Evolutionary conservation across 306 rosid species (phyloP).

Genomic region (Amphicarpaea edgeworthii): DNA sequence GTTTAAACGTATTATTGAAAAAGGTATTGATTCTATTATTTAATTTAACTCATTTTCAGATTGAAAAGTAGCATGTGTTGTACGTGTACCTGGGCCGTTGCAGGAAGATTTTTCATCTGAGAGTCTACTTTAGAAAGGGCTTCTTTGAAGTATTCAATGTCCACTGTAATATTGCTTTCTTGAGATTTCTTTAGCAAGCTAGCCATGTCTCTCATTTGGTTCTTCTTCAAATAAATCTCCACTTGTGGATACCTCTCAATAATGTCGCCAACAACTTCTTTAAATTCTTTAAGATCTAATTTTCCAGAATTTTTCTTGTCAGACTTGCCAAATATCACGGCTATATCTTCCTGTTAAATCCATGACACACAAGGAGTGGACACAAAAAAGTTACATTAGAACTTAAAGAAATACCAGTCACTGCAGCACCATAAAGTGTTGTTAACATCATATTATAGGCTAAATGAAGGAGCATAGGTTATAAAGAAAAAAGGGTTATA

Average conservation of each 20-base stretch:
- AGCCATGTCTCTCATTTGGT: slow-evolving; percentile 66
- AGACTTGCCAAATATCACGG: slow-evolving; percentile 79
- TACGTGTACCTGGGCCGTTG: slow-evolving; percentile 88
- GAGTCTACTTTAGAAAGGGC: slow-evolving; percentile 92
- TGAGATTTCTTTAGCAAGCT: slow-evolving; percentile 65
- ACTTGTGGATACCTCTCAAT: slow-evolving; percentile 97
- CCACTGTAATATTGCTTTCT: slow-evolving; percentile 54
- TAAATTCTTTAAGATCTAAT: slow-evolving; percentile 67
- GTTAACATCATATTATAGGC: neutral
- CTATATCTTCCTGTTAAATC: slow-evolving; percentile 79
- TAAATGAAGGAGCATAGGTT: neutral
- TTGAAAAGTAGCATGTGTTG: neutral
- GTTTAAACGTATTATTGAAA: neutral
- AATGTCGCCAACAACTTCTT: slow-evolving; percentile 75
- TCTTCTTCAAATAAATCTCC: slow-evolving; percentile 82
- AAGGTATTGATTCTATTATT: no score
- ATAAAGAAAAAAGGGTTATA: neutral
- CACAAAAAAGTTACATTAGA: neutral
- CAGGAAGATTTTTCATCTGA: slow-evolving; percentile 94
- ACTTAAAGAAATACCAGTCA: neutral
- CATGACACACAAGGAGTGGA: slow-evolving; percentile 18
- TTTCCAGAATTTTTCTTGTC: slow-evolving; percentile 75
- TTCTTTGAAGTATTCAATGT: slow-evolving; percentile 77
- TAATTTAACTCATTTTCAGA: no score
- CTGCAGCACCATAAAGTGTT: neutral